phyloP scores from a whole-genome alignment of 148 eudicot species.

The Persicaria maculosa region DNA sequence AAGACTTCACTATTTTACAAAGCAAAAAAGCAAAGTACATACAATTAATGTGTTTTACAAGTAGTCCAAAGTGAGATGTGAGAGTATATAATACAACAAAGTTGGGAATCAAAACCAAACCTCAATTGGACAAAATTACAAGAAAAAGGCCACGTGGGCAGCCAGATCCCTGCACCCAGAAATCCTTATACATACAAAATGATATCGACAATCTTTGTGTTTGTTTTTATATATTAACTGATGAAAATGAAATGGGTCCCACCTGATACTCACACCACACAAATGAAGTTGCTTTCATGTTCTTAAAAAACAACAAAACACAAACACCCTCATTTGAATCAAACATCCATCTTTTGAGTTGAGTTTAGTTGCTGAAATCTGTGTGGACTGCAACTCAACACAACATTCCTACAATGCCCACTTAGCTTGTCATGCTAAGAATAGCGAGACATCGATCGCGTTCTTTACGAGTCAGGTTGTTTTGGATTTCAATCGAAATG shows the following conservation, averaged over 20 bases:
- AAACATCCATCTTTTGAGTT: too few species aligned
- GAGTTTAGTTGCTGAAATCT: neutral
- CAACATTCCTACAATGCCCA: neutral
- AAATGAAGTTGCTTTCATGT: neutral
- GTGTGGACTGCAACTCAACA: constrained; percentile 2
- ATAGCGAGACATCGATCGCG: neutral
- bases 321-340: neutral
- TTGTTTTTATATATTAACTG: neutral
- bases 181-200: neutral
- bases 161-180: neutral
- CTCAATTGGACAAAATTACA: neutral
- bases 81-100: neutral
- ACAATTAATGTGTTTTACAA: too few species aligned
- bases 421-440: too few species aligned
- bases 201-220: constrained; percentile 6
- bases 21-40: too few species aligned
- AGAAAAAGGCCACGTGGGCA: constrained; percentile 6
- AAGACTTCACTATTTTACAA: too few species aligned
- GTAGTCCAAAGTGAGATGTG: too few species aligned
- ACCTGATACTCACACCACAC: constrained; percentile 2
- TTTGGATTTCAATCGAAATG: too few species aligned
- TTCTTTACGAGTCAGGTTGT: neutral
- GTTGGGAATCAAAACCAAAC: neutral
- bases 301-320: neutral
- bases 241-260: constrained; percentile 4